These are phyloP conservation scores for Sonneratia caseolaris DNA, from an alignment of 345 rosid genomes.

Conservation along the genomic window DNA sequence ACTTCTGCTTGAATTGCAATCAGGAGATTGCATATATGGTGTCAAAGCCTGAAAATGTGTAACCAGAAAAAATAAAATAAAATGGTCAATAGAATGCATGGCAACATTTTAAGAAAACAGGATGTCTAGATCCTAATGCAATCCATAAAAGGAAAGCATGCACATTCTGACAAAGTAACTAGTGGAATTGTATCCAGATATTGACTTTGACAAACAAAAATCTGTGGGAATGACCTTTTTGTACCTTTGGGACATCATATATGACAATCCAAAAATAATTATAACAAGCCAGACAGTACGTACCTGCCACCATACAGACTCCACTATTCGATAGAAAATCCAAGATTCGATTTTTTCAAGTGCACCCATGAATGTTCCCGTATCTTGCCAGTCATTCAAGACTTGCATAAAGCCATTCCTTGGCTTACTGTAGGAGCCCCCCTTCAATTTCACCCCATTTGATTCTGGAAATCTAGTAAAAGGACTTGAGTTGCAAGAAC, in stretches of 20 bases:
- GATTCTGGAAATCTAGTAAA: slow-evolving; percentile 33
- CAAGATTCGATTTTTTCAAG: slow-evolving; percentile 78
- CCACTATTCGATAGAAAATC: slow-evolving; percentile 83
- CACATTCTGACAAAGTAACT: neutral
- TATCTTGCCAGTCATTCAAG: slow-evolving; percentile 85
- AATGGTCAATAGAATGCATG: neutral
- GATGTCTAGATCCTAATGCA: neutral
- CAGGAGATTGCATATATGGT: slow-evolving; percentile 82
- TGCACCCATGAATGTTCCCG: slow-evolving; percentile 66
- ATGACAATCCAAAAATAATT: neutral
- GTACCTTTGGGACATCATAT: no score
- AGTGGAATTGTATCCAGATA: neutral
- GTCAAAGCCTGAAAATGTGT: slow-evolving; percentile 54
- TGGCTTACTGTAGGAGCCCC: slow-evolving; percentile 21
- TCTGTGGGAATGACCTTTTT: neutral
- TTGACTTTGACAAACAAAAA: neutral
- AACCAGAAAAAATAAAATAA: neutral
- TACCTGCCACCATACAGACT: slow-evolving; percentile 99
- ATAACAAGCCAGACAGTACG: slow-evolving; percentile 1
- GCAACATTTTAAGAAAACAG: neutral
- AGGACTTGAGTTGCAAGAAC: slow-evolving; percentile 29
- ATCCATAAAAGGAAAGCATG: neutral
- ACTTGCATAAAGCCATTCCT: slow-evolving; percentile 23
- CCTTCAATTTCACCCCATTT: slow-evolving; percentile 50
- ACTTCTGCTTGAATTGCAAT: slow-evolving; percentile 25